Conservation (phyloP, 345 rosid genomes). For the Arabidopsis arenosa region DNA sequence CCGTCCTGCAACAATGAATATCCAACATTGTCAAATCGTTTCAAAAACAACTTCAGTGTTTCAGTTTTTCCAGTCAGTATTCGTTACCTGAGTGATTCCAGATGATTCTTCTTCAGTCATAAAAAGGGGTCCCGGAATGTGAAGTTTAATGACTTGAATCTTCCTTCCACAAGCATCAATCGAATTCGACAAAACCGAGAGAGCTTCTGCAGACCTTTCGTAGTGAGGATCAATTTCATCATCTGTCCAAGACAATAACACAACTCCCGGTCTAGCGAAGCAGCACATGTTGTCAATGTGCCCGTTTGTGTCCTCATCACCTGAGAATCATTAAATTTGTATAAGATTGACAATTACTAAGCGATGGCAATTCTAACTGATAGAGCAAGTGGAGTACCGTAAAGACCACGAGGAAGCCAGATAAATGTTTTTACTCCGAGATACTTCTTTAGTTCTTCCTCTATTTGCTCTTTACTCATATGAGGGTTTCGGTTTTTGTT, state of each 20-base stretch:
- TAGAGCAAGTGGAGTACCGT: constrained; percentile 51
- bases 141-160: constrained; percentile 74
- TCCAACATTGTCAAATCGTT: constrained; percentile 7
- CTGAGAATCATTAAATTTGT: constrained; percentile 45
- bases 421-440: constrained; percentile 73
- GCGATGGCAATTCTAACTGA: not conserved
- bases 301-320: constrained; percentile 98
- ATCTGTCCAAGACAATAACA: constrained; percentile 83
- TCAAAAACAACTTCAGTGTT: constrained; percentile 7
- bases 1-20: constrained; percentile 51
- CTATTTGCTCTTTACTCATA: constrained; percentile 77
- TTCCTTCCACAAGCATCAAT: constrained; percentile 77
- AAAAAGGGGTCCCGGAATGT: constrained; percentile 83
- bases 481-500: constrained; percentile 84
- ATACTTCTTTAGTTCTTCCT: constrained; percentile 72
- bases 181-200: constrained; percentile 59
- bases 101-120: constrained; percentile 88
- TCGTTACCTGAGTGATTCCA: constrained; percentile 65
- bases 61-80: not conserved
- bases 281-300: constrained; percentile 98
- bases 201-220: constrained; percentile 72
- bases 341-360: not conserved
- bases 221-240: constrained; percentile 74
- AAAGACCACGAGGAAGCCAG: constrained; percentile 89
- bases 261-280: constrained; percentile 87